Evolutionary conservation across 805 yeast species (phyloP), one percentile per base, ranked within the genome.

Genomic region (Candida golubevii): DNA sequence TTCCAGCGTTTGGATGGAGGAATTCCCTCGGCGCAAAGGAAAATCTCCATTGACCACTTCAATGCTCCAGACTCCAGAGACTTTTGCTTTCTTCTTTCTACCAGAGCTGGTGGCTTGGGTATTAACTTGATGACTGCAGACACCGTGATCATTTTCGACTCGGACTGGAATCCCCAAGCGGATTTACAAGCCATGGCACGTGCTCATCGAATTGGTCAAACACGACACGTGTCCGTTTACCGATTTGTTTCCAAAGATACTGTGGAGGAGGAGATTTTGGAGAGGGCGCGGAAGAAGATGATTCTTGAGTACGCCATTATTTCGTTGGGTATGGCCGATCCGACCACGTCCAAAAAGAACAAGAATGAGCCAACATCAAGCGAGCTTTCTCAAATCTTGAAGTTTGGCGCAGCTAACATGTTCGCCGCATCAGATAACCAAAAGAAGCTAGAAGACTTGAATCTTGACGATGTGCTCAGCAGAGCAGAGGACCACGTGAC

Each of bases 111-210:
- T 72, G 99, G 99, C 43, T 74, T 93, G 49, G 99, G 99, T 67
- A 93, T 93, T 62, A 93, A 93, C 63, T 74, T 93, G 62, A 93
- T 93, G 99, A 93, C 99, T 6, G 99, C 99, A 4, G 99, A 93
- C 61, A 93, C 99, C 7, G 99, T 93, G 27, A 88, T 93, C 55
- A 91, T 93, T 34, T 93, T 93, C 67, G 99, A 93, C 66, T 88
- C 96, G 5, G 99, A 93, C 69, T 93, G 99, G 99, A 93, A 93
- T 61, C 99, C 99, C 0, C 99, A 93, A 65, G 99, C 99, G 0
- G 99, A 93, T 75, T 73, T 93, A 58, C 99, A 93, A 67, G 99
- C 99, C 1, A 93, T 93, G 99, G 99, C 99, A 0, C 82, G 99
- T 67, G 99, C 99, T 3, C 99, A 93, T 69, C 83, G 99, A 73